These are phyloP conservation scores for Orbilia quercus DNA, from an alignment of 2,329 filamentous ascomycete genomes.

Conservation along the genomic window DNA sequence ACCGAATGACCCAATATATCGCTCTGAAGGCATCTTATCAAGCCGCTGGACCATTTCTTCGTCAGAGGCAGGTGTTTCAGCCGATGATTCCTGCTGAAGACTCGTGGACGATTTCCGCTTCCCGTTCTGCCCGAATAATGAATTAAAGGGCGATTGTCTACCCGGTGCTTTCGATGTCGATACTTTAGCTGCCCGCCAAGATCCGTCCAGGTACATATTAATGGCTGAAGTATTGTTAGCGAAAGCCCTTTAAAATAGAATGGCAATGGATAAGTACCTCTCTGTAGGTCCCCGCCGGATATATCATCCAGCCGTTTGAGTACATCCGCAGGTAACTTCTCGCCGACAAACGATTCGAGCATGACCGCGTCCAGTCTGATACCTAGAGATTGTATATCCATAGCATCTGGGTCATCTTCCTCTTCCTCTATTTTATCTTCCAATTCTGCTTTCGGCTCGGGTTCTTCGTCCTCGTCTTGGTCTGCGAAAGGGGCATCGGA, in stretches of 20 bases:
- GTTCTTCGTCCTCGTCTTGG: slow-evolving; percentile 41
- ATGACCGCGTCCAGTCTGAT: slow-evolving; percentile 68
- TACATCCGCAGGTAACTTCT: slow-evolving; percentile 67
- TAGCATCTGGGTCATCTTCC: slow-evolving; percentile 20
- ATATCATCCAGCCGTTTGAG: slow-evolving; percentile 68
- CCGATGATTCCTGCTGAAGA: slow-evolving; percentile 16
- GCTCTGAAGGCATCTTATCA: slow-evolving; percentile 67
- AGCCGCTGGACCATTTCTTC: slow-evolving; percentile 46
- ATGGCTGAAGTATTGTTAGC: slow-evolving; percentile 56
- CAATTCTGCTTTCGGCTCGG: slow-evolving; percentile 1
- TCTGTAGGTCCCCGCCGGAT: slow-evolving; percentile 71
- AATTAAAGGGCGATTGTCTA: slow-evolving; percentile 72
- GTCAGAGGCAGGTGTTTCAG: slow-evolving; percentile 57
- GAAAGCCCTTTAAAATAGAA: not conserved
- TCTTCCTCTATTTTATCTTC: slow-evolving; percentile 2
- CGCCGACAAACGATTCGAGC: slow-evolving; percentile 72
- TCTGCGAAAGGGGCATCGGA: slow-evolving; percentile 42
- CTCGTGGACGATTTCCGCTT: slow-evolving; percentile 44
- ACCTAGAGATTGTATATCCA: slow-evolving; percentile 60
- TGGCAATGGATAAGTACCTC: slow-evolving; percentile 63
- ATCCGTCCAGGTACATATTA: slow-evolving; percentile 73
- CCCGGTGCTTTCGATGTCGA: slow-evolving; percentile 69
- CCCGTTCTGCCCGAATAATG: slow-evolving; percentile 73
- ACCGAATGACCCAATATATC: slow-evolving; percentile 93
- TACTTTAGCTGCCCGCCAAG: slow-evolving; percentile 69